These are phyloP conservation scores for Chaetomiaceae sp. DNA, from an alignment of 2,329 filamentous ascomycete species.

Conservation along the genomic window DNA sequence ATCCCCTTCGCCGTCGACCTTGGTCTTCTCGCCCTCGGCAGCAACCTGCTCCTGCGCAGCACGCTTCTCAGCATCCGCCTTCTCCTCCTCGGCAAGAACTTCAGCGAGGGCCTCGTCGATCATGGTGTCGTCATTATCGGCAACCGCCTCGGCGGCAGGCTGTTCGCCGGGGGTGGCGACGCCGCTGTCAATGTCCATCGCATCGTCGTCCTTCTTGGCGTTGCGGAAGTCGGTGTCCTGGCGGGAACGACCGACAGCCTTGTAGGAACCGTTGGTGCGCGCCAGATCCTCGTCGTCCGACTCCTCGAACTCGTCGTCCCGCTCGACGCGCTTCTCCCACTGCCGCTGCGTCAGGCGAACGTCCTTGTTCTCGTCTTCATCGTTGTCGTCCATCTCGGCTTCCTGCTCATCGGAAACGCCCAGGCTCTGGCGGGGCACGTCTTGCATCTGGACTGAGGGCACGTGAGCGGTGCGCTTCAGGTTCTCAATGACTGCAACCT, in stretches of 20 bases:
- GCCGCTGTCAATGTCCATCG: constrained; percentile 23
- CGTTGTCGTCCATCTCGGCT: constrained; percentile 59
- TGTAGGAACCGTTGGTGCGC: constrained; percentile 62
- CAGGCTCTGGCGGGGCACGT: constrained; percentile 58
- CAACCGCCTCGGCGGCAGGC: constrained; percentile 11
- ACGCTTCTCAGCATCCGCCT: constrained; percentile 24
- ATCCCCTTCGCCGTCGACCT: constrained; percentile 44
- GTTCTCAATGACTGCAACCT: constrained; percentile 77
- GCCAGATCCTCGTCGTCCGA: constrained; percentile 85
- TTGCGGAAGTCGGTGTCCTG: constrained; percentile 49
- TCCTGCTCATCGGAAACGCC: constrained; percentile 63
- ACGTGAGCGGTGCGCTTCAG: constrained; percentile 77
- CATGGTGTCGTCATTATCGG: constrained; percentile 24
- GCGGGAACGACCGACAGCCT: constrained; percentile 38
- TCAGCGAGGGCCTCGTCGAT: constrained; percentile 18
- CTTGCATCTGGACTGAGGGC: constrained; percentile 87
- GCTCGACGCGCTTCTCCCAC: constrained; percentile 71
- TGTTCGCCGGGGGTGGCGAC: constrained; percentile 18
- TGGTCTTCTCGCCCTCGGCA: constrained; percentile 13
- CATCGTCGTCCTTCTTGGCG: constrained; percentile 19
- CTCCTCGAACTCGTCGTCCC: constrained; percentile 76
- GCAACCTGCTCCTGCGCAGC: constrained; percentile 4
- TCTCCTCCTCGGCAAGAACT: constrained; percentile 7
- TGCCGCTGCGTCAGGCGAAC: constrained; percentile 72
- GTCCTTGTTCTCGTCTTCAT: constrained; percentile 84